These are phyloP conservation scores for Kwoniella europaea DNA, from an alignment of 768 basidiomycete species.

Conservation along the genomic window DNA sequence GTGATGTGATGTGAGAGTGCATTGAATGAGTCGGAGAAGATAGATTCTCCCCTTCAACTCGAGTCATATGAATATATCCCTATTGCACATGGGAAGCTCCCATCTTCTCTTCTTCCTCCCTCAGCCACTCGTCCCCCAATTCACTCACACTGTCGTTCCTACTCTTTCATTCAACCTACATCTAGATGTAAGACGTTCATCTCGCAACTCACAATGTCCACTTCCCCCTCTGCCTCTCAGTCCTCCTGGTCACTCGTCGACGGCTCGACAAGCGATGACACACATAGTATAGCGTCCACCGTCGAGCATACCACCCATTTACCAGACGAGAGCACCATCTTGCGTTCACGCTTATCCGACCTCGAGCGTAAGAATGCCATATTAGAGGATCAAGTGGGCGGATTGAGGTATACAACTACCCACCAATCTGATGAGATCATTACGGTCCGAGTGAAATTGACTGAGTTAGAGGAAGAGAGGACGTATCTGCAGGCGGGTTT, in stretches of 20 bases:
- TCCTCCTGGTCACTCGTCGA: constrained; percentile 1
- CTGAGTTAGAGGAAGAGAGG: constrained; percentile 4
- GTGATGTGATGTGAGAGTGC: too few species aligned
- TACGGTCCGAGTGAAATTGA: background rate
- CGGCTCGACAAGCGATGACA: background rate
- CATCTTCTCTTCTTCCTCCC: too few species aligned
- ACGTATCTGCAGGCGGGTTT: background rate
- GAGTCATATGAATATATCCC: too few species aligned
- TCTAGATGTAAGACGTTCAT: background rate
- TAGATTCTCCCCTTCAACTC: too few species aligned
- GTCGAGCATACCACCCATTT: background rate
- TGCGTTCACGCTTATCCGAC: constrained; percentile 2
- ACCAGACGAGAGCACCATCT: background rate
- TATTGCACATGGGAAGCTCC: too few species aligned
- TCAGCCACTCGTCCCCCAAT: too few species aligned
- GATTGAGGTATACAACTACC: background rate
- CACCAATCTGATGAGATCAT: constrained; percentile 7
- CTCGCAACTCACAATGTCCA: background rate
- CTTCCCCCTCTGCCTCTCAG: constrained; percentile 4
- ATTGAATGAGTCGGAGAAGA: too few species aligned
- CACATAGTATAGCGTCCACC: background rate
- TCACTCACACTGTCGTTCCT: too few species aligned
- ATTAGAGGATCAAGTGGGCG: background rate
- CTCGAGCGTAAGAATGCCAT: background rate
- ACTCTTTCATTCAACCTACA: background rate